Evolutionary conservation across 495 filamentous ascomycete genomes (phyloP), one percentile per base, ranked within the genome.

Genomic region (Aspergillus homomorphus): DNA sequence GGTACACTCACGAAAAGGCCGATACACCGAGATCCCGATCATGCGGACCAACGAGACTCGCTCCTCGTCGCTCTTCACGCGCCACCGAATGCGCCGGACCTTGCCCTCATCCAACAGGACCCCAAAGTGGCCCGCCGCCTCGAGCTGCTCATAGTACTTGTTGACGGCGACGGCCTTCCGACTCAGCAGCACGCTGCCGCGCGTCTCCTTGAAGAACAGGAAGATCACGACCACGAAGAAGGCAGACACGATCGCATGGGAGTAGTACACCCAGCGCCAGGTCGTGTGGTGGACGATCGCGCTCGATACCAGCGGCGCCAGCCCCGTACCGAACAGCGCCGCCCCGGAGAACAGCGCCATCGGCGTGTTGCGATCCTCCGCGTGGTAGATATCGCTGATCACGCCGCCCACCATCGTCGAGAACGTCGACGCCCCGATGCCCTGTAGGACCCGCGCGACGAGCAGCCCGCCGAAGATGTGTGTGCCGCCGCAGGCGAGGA

Each of bases 391-490:
- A 63, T 98, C 93, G 53, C 87, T 87, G 28, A 98, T 87, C 7
- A 97, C 89, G 0, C 93, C 93, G 33, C 93, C 93, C 2, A 96
- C 90, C 87, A 96, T 93, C 14, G 91, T 95, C 4, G 84, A 88
- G 68, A 96, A 96, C 0, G 92, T 93, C 1, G 84, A 89, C 18
- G 82, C 85, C 9, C 87, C 88, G 15, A 86, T 83, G 0, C 93
- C 92, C 14, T 83, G 81, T 42, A 93, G 82, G 61, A 96, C 88
- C 10, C 92, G 81, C 0, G 88, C 87, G 1, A 91, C 70, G 0
- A 96, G 65, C 78, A 96, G 87, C 4, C 90, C 91, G 0, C 83
- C 81, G 59, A 87, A 84, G 0, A 80, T 84, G 2, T 77, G 75
- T 0, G 91, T 93, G 3, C 89, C 71, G n/a, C 88, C 92, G 67